Percentiles rank a stretch among this genome's conserved stretches.
Conservation (phyloP, 2,329 filamentous ascomycete genomes). For the Scolecobasidium constrictum region DNA sequence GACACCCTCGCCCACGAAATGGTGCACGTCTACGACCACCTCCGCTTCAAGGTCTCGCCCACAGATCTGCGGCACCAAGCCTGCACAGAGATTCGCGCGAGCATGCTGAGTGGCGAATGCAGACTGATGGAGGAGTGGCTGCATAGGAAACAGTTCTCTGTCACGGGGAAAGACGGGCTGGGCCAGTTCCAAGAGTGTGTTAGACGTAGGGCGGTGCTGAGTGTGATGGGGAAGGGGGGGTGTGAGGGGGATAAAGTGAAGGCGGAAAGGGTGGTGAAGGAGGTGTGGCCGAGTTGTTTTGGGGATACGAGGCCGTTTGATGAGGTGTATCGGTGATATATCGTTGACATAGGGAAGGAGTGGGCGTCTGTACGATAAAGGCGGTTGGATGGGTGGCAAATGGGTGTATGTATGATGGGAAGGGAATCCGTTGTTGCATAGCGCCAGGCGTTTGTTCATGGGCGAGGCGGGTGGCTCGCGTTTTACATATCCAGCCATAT, state of each 20-base stretch:
- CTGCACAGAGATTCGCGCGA: constrained; percentile 92
- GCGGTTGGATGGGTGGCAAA: no score
- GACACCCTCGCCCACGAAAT: constrained; percentile 95
- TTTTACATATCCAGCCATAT: no score
- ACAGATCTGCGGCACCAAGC: constrained; percentile 77
- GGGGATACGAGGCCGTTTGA: constrained; percentile 90
- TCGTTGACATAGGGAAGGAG: no score
- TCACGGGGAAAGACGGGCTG: constrained; percentile 48
- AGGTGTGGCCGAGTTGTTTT: constrained; percentile 99
- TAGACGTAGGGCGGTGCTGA: constrained; percentile 60
- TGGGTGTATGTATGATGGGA: no score
- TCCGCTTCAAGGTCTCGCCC: constrained; percentile 85
- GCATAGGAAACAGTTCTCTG: constrained; percentile 70
- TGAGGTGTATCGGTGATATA: constrained; percentile 78
- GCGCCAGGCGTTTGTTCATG: no score
- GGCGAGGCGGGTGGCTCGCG: no score
- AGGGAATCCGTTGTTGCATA: no score
- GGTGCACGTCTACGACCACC: constrained; percentile 91
- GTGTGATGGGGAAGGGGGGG: constrained; percentile 1
- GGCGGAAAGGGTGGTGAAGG: constrained; percentile 78
- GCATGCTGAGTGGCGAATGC: constrained; percentile 88
- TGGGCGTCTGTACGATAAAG: no score
- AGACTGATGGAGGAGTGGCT: constrained; percentile 81
- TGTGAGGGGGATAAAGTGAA: constrained; percentile 60
- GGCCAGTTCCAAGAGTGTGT: constrained; percentile 74